Base-by-base conservation (phyloP, 1,284 basidiomycete genomes). In the Psilocybe mexicana region DNA sequence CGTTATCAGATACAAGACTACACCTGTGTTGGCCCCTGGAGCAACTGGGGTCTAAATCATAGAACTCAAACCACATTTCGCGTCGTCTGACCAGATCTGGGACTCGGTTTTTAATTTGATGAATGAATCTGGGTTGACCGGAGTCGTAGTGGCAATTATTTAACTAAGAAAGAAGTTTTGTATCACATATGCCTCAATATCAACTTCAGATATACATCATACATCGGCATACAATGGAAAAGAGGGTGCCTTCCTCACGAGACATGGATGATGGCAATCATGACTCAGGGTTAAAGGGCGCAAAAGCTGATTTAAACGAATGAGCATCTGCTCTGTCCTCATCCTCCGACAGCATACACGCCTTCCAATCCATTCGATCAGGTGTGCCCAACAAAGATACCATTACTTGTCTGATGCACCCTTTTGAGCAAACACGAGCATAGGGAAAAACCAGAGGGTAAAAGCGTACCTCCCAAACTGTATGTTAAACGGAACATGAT, bases 321-420 rank as follows among this genome's bases (percentile, higher is more conserved):
- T 85, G 76, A 2, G 86, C 90, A 70, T 96, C 94, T 24, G 82
- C 83, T 67, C 78, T 88, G 67, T 97, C 94, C 65, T 94, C 91
- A 24, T 87, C 87, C 49, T 93, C 91, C 3, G 86, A 77, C 61
- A 92, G 82, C 66, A 82, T 77, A 69, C 96, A 98, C 1, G 82
- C 84, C 71, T 94, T 96, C 95, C 95, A 98, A 69, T 98, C 94
- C 49, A 89, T 76, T 48, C 95, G 81, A 45, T 94, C 85, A 1
- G 87, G 86, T 57, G 87, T 82, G 7, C 81, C 85, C 51, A 98
- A 71, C 24, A 97, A 70, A 40, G 82, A 78, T 2, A 89, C 90
- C 43, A 97, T 70, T 4, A 92, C 90, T 72, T 90, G 86, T 71
- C 94, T 96, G 68, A 24, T 55, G 7, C 40, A 55, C 52, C 45